Base-by-base conservation (phyloP, 1,284 basidiomycete genomes). In the Fomitopsis schrenkii region DNA sequence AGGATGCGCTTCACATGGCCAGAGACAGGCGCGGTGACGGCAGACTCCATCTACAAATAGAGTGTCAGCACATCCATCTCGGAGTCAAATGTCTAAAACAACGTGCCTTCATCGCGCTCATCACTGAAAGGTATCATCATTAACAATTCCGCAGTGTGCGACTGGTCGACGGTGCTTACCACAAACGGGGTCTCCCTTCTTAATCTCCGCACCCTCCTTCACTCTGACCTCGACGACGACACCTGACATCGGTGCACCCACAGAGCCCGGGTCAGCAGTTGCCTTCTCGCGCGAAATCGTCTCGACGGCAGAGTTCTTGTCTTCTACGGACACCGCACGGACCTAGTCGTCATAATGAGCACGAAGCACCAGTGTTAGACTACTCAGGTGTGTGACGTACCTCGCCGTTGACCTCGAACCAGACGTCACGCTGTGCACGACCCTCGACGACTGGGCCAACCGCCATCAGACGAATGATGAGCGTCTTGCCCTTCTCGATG, bases 371-470 rank as follows among this genome's bases (percentile, higher is more conserved):
- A 28, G 41, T 12, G 9, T 41, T 17, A 46, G 33, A 50, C 50
- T 44, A 60, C 28, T 22, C 5, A 14, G 35, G 8, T 3, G 2
- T 53, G 35, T 54, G 52, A 62, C 74, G 71, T 69, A 92, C 91
- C 83, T 97, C 95, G 75, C 94, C 95, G 73, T 97, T 97, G 65
- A 97, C 92, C 82, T 99, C 97, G 74, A 98, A 98, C 93, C 95
- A 98, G 67, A 97, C 94, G 74, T 98, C 97, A 70, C 97, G 89
- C 70, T 93, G 92, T 55, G 96, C 95, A 69, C 87, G 92, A 59
- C 91, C 90, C 74, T 94, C 88, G 65, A 98, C 90, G 63, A 99
- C 90, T 63, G 95, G 92, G 36, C 97, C 96, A 59, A 97, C 85
- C 45, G 97, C 97, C 83, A 99, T 91, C 69, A 99, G 83, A 72